Base-by-base conservation (phyloP, 2,329 filamentous ascomycete species). In the Claviceps fusiformis region DNA sequence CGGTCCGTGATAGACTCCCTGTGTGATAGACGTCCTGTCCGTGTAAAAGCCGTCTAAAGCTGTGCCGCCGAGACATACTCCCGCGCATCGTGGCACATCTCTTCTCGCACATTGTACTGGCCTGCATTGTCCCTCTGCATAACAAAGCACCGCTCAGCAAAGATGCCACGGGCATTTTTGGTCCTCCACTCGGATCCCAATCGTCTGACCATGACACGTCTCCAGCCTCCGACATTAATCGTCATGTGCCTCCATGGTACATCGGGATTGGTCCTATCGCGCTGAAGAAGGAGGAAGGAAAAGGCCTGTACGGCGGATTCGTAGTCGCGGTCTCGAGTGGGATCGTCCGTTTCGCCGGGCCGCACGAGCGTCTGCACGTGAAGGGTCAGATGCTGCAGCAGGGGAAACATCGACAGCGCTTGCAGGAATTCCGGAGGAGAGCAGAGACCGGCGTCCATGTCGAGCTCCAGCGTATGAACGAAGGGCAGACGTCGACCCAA, bases 151-250 rank as follows among this genome's bases (percentile, higher is more conserved):
- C 74, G 63, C 63, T 77, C 75, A 0, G 75, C 74, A 58, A 68
- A 76, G 1, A 75, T 62, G 2, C 75, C 75, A 43, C 65, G 62
- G 46, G 65, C 62, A 44, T 76, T 74, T 46, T 65, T 65, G 47
- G 62, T 59, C 56, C 67, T 67, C 75, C 75, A 77, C 10, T 65
- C 64, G 46, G 65, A 63, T 51, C 71, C 65, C 48, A 74, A 61
- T 24, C 75, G 66, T 19, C 75, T 67, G 8, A 75, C 67, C 71
- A 75, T 72, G 46, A 71, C 65, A 11, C 66, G 69, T 48, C 68
- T 68, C 75, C 75, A 77, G 8, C 73, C 75, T 5, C 75, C 75
- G 1, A 77, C 70, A 37, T 75, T 76, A 55, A 77, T 64, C n/a
- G 68, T 71, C 53, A 77, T 67, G 35, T 62, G 62, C 51, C 63